Evolutionary conservation across 2,329 filamentous ascomycete genomes (phyloP).

Genomic region (Neopestalotiopsis rosae): DNA sequence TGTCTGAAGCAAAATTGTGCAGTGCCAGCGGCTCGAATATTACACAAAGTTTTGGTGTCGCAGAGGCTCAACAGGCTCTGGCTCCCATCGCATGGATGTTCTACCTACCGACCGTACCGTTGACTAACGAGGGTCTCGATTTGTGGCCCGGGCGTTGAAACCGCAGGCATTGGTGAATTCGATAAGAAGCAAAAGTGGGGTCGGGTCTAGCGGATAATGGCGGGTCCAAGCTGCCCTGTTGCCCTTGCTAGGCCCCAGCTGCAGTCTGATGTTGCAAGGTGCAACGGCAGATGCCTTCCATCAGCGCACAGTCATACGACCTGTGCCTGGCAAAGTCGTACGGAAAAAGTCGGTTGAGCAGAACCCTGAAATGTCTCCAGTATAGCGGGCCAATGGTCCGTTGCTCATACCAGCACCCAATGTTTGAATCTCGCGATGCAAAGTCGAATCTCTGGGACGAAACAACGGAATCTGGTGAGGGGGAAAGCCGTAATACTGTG

Average conservation of each 20-base stretch:
- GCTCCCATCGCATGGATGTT: not conserved
- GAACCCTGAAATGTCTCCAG: not conserved
- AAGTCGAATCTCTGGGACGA: not conserved
- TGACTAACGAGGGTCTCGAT: no score
- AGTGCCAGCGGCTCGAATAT: conserved; percentile 3
- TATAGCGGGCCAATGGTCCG: not conserved
- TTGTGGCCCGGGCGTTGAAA: not conserved
- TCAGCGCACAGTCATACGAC: conserved; percentile 13
- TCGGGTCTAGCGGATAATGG: conserved; percentile 8
- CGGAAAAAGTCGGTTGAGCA: not conserved
- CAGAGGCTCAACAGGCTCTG: not conserved
- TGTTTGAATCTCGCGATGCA: not conserved
- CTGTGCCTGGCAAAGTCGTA: not conserved
- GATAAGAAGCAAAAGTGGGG: conserved; percentile 11
- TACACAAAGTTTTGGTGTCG: conserved; percentile 5
- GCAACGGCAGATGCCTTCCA: not conserved
- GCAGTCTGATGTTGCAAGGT: not conserved
- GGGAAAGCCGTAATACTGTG: not conserved
- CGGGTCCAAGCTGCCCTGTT: not conserved
- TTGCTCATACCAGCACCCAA: not conserved
- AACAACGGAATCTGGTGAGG: not conserved
- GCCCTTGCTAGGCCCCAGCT: not conserved
- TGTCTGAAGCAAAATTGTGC: not conserved
- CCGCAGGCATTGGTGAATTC: conserved; percentile 12
- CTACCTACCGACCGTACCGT: not conserved